Conservation (phyloP, 257 asterid genomes). For the Nicotiana noctiflora region DNA sequence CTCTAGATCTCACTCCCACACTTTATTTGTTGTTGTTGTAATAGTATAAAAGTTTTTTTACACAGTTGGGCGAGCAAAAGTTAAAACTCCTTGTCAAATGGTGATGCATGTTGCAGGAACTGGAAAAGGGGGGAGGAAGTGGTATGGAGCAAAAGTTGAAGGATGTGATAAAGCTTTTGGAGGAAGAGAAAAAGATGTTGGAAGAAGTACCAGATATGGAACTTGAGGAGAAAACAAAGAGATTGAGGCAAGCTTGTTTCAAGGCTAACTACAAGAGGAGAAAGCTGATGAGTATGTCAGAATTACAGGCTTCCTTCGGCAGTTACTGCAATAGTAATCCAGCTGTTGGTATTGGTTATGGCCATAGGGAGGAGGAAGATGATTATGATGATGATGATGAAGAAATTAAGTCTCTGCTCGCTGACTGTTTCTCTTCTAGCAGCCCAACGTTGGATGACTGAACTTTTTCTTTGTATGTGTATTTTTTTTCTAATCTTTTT, state of each 20-base stretch:
- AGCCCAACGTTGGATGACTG: background rate
- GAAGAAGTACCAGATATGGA: slow-evolving; percentile 51
- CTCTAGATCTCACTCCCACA: no score
- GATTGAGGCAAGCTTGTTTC: slow-evolving; percentile 49
- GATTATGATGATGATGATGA: slow-evolving; percentile 22
- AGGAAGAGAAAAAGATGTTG: slow-evolving; percentile 34
- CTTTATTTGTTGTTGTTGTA: no score
- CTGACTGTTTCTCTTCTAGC: slow-evolving; percentile 30
- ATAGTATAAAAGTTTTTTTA: no score
- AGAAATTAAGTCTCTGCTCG: slow-evolving; percentile 29
- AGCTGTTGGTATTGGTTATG: background rate
- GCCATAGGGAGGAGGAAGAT: background rate
- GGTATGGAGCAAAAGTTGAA: slow-evolving; percentile 25
- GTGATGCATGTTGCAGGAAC: slow-evolving; percentile 27
- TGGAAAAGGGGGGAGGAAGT: slow-evolving; percentile 34
- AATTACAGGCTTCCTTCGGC: background rate
- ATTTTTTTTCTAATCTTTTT: background rate
- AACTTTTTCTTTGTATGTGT: background rate
- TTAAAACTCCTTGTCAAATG: background rate
- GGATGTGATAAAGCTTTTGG: slow-evolving; percentile 33
- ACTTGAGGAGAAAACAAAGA: slow-evolving; percentile 51
- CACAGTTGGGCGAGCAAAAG: background rate
- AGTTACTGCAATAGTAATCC: background rate
- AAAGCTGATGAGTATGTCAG: slow-evolving; percentile 27
- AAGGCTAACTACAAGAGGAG: slow-evolving; percentile 64